These are phyloP conservation scores for Setomelanomma holmii DNA, from an alignment of 2,329 filamentous ascomycete genomes.

Conservation along the genomic window DNA sequence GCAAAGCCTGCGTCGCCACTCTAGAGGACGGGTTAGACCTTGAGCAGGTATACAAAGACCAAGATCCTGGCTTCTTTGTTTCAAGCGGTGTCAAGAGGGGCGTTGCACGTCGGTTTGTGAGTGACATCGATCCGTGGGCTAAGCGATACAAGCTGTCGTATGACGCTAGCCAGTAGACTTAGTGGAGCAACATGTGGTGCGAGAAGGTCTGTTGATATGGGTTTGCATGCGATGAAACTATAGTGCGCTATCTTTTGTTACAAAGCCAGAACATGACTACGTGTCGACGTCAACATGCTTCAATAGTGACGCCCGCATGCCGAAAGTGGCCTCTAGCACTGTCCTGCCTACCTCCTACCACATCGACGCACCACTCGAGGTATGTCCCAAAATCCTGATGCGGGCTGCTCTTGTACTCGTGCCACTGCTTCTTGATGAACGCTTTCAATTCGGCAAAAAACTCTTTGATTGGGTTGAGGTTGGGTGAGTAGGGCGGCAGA, in stretches of 20 bases:
- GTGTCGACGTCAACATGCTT: constrained; percentile 1
- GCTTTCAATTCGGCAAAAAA: constrained; percentile 48
- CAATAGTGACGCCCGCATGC: constrained; percentile 24
- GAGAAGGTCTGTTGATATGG: background rate
- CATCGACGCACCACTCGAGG: constrained; percentile 36
- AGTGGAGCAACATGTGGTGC: background rate
- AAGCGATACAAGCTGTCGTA: constrained; percentile 4
- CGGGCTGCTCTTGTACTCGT: constrained; percentile 20
- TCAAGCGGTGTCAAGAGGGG: constrained; percentile 37
- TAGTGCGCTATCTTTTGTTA: background rate
- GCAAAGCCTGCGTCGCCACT: constrained; percentile 12
- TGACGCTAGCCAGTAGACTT: background rate
- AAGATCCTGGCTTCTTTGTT: constrained; percentile 40
- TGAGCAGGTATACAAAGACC: constrained; percentile 38
- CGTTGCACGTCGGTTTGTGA: constrained; percentile 36
- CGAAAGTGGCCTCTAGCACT: constrained; percentile 37
- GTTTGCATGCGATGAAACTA: background rate
- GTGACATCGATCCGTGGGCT: constrained; percentile 32
- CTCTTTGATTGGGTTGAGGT: constrained; percentile 50
- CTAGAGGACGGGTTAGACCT: constrained; percentile 17
- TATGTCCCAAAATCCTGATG: constrained; percentile 29
- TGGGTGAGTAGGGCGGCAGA: constrained; percentile 46
- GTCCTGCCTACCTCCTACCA: constrained; percentile 26
- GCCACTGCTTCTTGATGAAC: constrained; percentile 35
- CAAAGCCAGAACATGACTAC: background rate